Percentiles rank a stretch among this genome's conserved stretches.
Conservation (phyloP, 2,329 filamentous ascomycete genomes). For the Phialocephala sp. region DNA sequence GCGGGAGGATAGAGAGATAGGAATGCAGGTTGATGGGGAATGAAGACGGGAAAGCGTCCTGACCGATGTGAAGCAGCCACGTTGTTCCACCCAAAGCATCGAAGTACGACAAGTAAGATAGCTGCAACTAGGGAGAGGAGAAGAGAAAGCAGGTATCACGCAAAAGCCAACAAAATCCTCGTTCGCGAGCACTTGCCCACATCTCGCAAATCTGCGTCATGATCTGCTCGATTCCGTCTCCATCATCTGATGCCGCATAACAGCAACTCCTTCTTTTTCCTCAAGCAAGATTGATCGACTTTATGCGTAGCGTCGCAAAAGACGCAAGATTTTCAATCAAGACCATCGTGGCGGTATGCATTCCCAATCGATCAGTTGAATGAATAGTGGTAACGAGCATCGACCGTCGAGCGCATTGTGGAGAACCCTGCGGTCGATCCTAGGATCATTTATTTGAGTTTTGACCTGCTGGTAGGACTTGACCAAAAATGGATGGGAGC, state of each 20-base stretch:
- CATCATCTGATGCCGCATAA: neutral
- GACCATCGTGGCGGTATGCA: neutral
- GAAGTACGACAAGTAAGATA: neutral
- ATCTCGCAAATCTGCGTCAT: too few relatives aligned
- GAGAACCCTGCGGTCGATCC: constrained; percentile 3
- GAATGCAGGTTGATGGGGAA: neutral
- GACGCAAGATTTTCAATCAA: neutral
- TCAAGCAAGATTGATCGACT: neutral
- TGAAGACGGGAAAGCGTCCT: neutral
- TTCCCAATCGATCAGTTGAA: neutral
- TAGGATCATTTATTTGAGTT: constrained; percentile 9
- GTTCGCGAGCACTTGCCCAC: neutral
- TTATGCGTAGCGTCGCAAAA: neutral
- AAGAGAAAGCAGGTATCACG: neutral
- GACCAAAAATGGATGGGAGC: neutral
- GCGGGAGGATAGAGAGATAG: neutral
- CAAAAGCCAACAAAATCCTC: neutral
- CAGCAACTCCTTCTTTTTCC: neutral
- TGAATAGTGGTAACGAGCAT: neutral
- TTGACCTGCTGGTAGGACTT: neutral
- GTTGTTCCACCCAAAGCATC: too few relatives aligned
- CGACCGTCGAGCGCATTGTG: neutral
- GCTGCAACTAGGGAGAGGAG: neutral
- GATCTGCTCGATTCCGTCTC: too few relatives aligned
- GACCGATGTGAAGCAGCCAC: neutral